These are phyloP conservation scores for Candida loeiensis DNA, from an alignment of 805 yeast species.

Conservation along the genomic window DNA sequence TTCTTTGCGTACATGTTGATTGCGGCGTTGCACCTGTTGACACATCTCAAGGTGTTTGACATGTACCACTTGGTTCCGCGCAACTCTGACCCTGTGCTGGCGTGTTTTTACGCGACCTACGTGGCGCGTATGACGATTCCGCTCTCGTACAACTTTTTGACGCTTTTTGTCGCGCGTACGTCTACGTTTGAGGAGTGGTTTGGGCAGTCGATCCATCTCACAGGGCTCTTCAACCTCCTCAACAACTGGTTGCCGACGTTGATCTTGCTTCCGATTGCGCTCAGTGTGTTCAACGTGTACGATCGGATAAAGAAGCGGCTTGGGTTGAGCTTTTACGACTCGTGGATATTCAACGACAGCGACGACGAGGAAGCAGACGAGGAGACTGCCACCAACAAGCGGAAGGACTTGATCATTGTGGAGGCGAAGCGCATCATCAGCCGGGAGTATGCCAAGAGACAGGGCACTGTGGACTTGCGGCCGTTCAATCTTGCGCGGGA, in stretches of 20 bases:
- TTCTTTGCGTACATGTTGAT: conserved; percentile 62
- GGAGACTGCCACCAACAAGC: conserved; percentile 19
- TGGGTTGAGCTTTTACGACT: conserved; percentile 38
- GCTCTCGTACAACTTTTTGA: conserved; percentile 71
- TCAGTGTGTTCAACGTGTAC: conserved; percentile 65
- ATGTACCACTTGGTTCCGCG: conserved; percentile 71
- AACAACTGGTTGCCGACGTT: conserved; percentile 76
- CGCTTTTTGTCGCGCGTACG: conserved; percentile 51
- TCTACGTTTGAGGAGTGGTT: conserved; percentile 67
- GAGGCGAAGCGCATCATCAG: conserved; percentile 41
- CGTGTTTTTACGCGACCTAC: conserved; percentile 75
- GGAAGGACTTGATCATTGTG: conserved; percentile 35
- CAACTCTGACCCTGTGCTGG: conserved; percentile 70
- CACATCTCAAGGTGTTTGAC: conserved; percentile 67
- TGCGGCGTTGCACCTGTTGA: conserved; percentile 62
- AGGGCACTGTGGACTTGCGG: conserved; percentile 17
- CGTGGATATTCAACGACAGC: conserved; percentile 38
- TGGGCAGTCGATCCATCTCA: conserved; percentile 70
- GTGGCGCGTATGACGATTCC: conserved; percentile 82
- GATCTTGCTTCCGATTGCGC: conserved; percentile 62
- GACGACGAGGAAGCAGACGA: conserved; percentile 17
- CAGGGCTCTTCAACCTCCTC: conserved; percentile 68
- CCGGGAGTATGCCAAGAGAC: conserved; percentile 28
- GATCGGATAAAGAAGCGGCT: conserved; percentile 49
- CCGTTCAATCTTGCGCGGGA: conserved; percentile 22